phyloP scores from a whole-genome alignment of 2,329 filamentous ascomycete species.

The Epichloe amarillans region DNA sequence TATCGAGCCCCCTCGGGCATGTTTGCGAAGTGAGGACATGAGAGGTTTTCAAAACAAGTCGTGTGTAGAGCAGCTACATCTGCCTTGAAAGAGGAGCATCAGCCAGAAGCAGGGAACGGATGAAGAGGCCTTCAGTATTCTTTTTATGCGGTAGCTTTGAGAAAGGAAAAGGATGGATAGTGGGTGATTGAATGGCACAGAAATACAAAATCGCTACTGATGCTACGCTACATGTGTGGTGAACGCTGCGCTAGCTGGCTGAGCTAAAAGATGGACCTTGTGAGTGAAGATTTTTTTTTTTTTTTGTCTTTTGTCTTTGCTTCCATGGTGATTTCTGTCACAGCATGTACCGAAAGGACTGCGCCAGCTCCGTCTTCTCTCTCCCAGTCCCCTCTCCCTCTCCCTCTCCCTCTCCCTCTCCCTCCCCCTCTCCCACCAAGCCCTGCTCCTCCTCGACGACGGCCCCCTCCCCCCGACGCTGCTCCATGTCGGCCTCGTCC shows the following conservation, averaged over 20 bases:
- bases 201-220: too few relatives aligned
- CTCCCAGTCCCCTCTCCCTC: constrained; percentile 10
- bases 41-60: neutral
- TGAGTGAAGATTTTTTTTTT: too few relatives aligned
- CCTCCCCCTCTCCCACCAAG: constrained; percentile 16
- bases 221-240: too few relatives aligned
- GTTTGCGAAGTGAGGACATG: constrained; percentile 1
- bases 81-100: neutral
- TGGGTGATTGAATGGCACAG: too few relatives aligned
- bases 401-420: constrained; percentile 5
- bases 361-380: constrained; percentile 9
- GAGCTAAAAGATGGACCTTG: too few relatives aligned
- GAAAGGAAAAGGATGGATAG: too few relatives aligned
- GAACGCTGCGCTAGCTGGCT: too few relatives aligned
- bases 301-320: neutral
- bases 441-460: constrained; percentile 25
- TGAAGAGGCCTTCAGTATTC: neutral
- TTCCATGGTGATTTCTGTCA: constrained; percentile 8
- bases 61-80: neutral
- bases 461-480: constrained; percentile 9
- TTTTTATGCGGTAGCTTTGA: too few relatives aligned
- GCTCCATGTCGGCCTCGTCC: constrained; percentile 21
- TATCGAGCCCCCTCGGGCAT: constrained; percentile 11
- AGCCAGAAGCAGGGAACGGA: neutral
- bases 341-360: constrained; percentile 34